Base-by-base conservation (phyloP, 2,329 filamentous ascomycete species). In the Chaetothyriales sp. region DNA sequence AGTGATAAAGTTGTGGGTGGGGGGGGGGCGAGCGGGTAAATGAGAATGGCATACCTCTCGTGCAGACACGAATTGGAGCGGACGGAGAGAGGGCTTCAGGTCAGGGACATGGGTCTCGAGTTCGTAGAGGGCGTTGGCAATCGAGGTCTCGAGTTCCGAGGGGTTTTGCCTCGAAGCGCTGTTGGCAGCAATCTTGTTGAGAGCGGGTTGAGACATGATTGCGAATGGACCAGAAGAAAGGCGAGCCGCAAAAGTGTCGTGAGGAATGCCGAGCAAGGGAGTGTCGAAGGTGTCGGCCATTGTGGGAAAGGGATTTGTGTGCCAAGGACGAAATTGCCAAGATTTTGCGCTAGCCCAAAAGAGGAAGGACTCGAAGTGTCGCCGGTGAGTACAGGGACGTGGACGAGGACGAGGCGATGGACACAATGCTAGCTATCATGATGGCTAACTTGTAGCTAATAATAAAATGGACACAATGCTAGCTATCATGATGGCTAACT, bases 101-200 rank as follows among this genome's bases (percentile, higher is more conserved):
- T 98, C 92, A 73, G 89, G 80, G 70, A 92, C 95, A 84, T 95
- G 95, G 79, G 83, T 89, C 88, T 98, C 92, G 76, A 98, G 87
- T 71, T 98, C 92, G 80, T 85, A 94, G 63, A 98, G 87, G 77
- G 92, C 92, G 76, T 84, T 86, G 73, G 92, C 92, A 73, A 98
- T 94, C 81, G 78, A 87, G 75, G 81, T 83, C 87, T 98, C 92
- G 67, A 97, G 85, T 85, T 98, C 92, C 65, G 88, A 94, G 66
- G 92, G 92, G 77, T 84, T 94, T 74, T 86, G 81, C 80, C 88
- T 83, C 77, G 90, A 95, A 66, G 90, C 85, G 85, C 87, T 94
- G 84, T 92, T 95, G 73, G 83, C 74, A 72, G 89, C 89, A 75
- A 97, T 97, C 88, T 97, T 97, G 86, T 95, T 95, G 72, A 92